A percentile compares a stretch with the other conserved stretches of the same genome.
Conservation (phyloP, 1,284 basidiomycete species). For the Leccinum pachyderme region DNA sequence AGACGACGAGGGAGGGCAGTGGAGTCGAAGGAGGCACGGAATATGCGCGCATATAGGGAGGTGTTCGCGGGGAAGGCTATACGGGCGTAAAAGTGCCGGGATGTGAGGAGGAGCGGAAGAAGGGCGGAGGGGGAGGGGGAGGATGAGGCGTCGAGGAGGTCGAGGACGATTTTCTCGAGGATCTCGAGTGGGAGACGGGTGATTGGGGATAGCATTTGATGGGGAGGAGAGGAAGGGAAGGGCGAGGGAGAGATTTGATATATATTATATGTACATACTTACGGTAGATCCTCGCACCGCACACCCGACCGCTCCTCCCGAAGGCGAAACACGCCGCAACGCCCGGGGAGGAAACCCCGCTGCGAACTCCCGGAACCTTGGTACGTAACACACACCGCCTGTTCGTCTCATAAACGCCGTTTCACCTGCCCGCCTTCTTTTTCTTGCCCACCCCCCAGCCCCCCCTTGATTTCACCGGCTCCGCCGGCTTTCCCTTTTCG, state of each 20-base stretch:
- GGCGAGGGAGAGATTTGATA: slow-evolving; percentile 2
- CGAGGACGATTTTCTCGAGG: slow-evolving; percentile 54
- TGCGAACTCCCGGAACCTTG: background rate
- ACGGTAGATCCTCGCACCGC: slow-evolving; percentile 12
- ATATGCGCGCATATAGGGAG: slow-evolving; percentile 59
- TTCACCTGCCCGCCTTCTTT: slow-evolving; percentile 12
- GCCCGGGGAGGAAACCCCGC: background rate
- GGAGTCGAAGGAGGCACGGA: slow-evolving; percentile 59
- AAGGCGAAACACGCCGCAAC: background rate
- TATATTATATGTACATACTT: slow-evolving; percentile 6
- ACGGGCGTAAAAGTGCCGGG: slow-evolving; percentile 35
- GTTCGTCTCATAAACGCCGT: slow-evolving; percentile 24
- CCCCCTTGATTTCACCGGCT: slow-evolving; percentile 8
- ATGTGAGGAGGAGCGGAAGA: slow-evolving; percentile 44
- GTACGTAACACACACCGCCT: background rate
- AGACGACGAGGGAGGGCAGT: slow-evolving; percentile 53
- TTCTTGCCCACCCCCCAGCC: background rate
- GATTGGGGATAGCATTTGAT: slow-evolving; percentile 24
- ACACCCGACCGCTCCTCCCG: slow-evolving; percentile 11
- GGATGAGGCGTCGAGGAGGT: slow-evolving; percentile 41
- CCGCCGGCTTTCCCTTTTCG: background rate
- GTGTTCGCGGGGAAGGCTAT: slow-evolving; percentile 40
- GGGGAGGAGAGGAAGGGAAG: background rate
- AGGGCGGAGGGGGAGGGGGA: slow-evolving; percentile 41
- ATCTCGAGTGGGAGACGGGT: slow-evolving; percentile 55